Conservation (phyloP, 495 filamentous ascomycete genomes). For the Daldinia loculata region DNA sequence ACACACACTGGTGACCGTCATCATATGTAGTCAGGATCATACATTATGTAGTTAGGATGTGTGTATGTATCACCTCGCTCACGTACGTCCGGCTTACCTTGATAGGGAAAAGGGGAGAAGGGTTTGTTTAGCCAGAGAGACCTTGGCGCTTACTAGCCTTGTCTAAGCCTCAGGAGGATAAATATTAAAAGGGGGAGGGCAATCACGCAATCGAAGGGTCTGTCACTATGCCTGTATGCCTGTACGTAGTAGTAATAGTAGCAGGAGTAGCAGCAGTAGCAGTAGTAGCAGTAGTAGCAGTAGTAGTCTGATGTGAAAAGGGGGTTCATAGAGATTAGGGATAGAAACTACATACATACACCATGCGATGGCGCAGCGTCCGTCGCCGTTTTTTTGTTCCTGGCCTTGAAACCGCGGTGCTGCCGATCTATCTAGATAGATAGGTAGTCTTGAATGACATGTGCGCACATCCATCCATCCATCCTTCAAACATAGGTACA, state of each 20-base stretch:
- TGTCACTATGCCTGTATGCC: not conserved
- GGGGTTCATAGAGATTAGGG: slow-evolving; percentile 2
- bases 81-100: slow-evolving; percentile 28
- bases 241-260: too few species aligned
- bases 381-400: not conserved
- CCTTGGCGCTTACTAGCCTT: slow-evolving; percentile 43
- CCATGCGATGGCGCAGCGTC: not conserved
- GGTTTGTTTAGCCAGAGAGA: slow-evolving; percentile 17
- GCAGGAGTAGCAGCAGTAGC: too few species aligned
- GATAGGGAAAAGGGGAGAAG: slow-evolving; percentile 9
- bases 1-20: slow-evolving; percentile 6
- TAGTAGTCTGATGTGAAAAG: slow-evolving; percentile 1
- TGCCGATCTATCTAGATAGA: slow-evolving; percentile 25
- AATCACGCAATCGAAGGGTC: slow-evolving; percentile 34
- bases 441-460: slow-evolving; percentile 3
- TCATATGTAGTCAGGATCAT: slow-evolving; percentile 2
- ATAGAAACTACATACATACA: not conserved
- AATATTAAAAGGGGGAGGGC: slow-evolving; percentile 5
- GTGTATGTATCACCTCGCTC: slow-evolving; percentile 1
- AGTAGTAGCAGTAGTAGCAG: too few species aligned
- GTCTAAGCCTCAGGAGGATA: slow-evolving; percentile 30
- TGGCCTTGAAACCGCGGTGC: not conserved
- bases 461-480: not conserved
- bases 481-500: not conserved
- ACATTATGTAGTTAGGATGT: not conserved